These are phyloP conservation scores for Achaetomiella virescens DNA, from an alignment of 495 filamentous ascomycete genomes.

Conservation along the genomic window DNA sequence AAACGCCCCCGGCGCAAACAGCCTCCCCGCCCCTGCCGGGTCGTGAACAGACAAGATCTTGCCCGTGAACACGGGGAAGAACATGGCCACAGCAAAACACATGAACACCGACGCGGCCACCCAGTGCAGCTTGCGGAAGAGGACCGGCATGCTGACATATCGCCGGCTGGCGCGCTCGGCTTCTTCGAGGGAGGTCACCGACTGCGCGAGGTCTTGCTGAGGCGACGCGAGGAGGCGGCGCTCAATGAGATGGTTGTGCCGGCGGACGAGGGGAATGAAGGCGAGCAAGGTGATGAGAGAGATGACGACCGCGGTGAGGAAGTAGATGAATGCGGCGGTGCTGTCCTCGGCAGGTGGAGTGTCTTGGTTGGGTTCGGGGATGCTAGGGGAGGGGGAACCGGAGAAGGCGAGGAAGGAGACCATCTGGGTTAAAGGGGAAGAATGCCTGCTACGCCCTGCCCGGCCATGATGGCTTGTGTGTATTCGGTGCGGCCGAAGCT, in stretches of 20 bases:
- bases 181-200: conserved; percentile 40
- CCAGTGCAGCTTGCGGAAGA: conserved; percentile 71
- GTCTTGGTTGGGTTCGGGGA: background rate
- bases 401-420: conserved; percentile 65
- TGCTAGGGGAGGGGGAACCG: conserved; percentile 5
- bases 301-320: conserved; percentile 72
- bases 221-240: conserved; percentile 29
- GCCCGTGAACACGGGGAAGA: conserved; percentile 87
- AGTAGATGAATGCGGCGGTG: conserved; percentile 81
- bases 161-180: conserved; percentile 45
- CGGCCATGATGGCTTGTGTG: conserved; percentile 93
- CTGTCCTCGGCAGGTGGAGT: conserved; percentile 24
- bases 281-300: conserved; percentile 53
- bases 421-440: conserved; percentile 85
- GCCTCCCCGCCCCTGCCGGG: conserved; percentile 35
- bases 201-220: conserved; percentile 28
- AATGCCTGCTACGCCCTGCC: conserved; percentile 88
- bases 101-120: conserved; percentile 64
- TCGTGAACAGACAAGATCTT: conserved; percentile 66
- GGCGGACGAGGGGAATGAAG: conserved; percentile 44
- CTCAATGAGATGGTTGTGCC: conserved; percentile 38
- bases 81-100: conserved; percentile 81
- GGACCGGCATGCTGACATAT: conserved; percentile 55
- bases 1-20: conserved; percentile 69
- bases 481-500: conserved; percentile 79